Evolutionary conservation across 495 filamentous ascomycete genomes (phyloP).

Genomic region (Penicillium roqueforti): DNA sequence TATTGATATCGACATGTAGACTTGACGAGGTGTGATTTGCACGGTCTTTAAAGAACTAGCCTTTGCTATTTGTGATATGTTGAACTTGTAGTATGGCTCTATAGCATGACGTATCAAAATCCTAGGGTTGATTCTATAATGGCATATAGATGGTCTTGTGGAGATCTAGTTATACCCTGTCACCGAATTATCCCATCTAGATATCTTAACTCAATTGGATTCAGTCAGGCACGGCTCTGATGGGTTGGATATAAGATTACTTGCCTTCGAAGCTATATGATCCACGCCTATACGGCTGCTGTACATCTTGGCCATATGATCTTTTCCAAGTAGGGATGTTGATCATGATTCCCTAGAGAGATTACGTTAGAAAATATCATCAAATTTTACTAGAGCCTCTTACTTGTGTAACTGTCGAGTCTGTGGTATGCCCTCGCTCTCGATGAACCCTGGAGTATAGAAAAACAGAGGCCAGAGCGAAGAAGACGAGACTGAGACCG

Average conservation of each 20-base stretch:
- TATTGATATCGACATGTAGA: neutral
- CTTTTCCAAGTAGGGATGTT: neutral
- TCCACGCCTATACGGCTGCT: neutral
- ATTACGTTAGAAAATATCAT: neutral
- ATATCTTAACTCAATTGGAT: neutral
- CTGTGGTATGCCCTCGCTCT: no score
- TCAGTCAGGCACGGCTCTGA: neutral
- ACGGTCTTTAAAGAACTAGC: no score
- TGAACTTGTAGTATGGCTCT: neutral
- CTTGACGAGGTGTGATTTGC: neutral
- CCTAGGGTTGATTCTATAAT: neutral
- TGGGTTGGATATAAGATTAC: neutral
- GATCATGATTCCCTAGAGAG: neutral
- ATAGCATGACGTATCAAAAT: neutral
- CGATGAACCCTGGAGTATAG: neutral
- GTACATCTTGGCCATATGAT: neutral
- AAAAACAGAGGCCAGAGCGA: neutral
- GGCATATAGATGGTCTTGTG: neutral
- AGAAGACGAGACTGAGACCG: neutral
- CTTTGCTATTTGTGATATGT: neutral
- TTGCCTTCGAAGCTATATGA: neutral
- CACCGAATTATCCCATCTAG: neutral
- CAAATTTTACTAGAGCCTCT: neutral
- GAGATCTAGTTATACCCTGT: neutral
- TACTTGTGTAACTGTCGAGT: neutral